Evolutionary conservation across 768 basidiomycete species (phyloP).

Genomic region (Tricholoma hemisulphureum): DNA sequence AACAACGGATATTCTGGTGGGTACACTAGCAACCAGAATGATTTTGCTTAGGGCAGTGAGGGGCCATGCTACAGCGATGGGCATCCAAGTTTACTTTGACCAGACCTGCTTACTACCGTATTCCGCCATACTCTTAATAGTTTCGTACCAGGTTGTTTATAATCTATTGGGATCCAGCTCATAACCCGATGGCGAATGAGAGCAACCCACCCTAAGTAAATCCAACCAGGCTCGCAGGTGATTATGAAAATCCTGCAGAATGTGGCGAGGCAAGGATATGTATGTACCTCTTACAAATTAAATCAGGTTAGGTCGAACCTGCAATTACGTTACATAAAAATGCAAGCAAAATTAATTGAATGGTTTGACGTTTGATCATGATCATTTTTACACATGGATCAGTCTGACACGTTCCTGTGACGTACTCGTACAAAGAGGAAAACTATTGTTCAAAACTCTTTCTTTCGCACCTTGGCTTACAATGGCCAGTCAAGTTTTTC

Average conservation of each 20-base stretch:
- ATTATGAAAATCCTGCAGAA: neutral
- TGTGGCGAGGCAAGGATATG: neutral
- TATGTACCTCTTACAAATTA: no score
- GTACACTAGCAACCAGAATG: neutral
- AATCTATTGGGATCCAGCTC: no score
- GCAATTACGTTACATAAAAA: neutral
- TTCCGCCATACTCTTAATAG: no score
- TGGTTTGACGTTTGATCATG: neutral
- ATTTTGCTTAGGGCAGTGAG: neutral
- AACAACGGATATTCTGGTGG: neutral
- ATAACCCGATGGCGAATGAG: no score
- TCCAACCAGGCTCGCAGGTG: neutral
- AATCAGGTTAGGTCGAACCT: neutral
- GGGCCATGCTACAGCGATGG: neutral
- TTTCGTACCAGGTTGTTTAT: no score
- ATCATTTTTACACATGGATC: neutral
- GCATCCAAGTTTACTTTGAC: neutral
- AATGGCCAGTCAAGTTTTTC: constrained; percentile 80
- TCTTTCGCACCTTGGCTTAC: constrained; percentile 31
- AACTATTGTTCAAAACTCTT: neutral
- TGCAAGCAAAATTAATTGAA: neutral
- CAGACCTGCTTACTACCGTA: no score
- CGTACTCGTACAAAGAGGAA: neutral
- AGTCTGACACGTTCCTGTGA: neutral
- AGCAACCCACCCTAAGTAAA: no score